These are phyloP conservation scores for Boletus sp. DNA, from an alignment of 1,284 basidiomycete species.

Conservation along the genomic window DNA sequence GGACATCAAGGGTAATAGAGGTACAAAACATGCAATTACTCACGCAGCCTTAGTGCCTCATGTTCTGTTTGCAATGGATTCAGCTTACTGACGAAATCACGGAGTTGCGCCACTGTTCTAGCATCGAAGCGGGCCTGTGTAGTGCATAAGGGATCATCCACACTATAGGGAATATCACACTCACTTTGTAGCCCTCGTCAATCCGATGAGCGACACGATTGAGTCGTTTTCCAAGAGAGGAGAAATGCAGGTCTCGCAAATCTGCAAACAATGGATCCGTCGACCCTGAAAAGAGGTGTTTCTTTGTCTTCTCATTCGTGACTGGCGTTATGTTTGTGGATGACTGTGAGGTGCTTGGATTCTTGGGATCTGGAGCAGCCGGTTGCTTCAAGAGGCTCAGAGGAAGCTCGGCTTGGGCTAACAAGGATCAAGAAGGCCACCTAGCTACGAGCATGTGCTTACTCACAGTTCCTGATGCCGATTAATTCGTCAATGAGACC, in stretches of 20 bases:
- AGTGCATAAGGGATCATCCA: slow-evolving; percentile 28
- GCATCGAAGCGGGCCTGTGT: slow-evolving; percentile 71
- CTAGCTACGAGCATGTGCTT: slow-evolving; percentile 3
- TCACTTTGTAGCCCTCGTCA: slow-evolving; percentile 90
- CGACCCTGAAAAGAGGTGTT: slow-evolving; percentile 76
- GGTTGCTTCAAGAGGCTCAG: slow-evolving; percentile 70
- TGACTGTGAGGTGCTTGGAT: slow-evolving; percentile 44
- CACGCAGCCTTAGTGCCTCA: slow-evolving; percentile 86
- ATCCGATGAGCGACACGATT: slow-evolving; percentile 83
- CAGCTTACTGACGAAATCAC: slow-evolving; percentile 94
- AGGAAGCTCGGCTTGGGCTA: slow-evolving; percentile 92
- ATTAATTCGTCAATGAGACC: slow-evolving; percentile 96
- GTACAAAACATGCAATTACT: slow-evolving; percentile 36
- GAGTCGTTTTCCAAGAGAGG: slow-evolving; percentile 85
- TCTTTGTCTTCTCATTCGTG: slow-evolving; percentile 82
- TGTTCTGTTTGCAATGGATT: slow-evolving; percentile 93
- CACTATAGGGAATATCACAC: slow-evolving; percentile 21
- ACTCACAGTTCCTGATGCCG: slow-evolving; percentile 86
- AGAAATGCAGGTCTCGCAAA: slow-evolving; percentile 92
- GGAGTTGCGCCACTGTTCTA: slow-evolving; percentile 91
- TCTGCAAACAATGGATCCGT: slow-evolving; percentile 87
- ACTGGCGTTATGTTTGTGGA: slow-evolving; percentile 53
- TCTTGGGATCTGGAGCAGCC: slow-evolving; percentile 44
- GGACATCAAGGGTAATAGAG: slow-evolving; percentile 13
- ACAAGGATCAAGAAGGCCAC: slow-evolving; percentile 11